Evolutionary conservation across 305 asterid genomes (phyloP), one percentile per base, ranked within the genome.

Genomic region (Fraxinus xanthoxyloides): DNA sequence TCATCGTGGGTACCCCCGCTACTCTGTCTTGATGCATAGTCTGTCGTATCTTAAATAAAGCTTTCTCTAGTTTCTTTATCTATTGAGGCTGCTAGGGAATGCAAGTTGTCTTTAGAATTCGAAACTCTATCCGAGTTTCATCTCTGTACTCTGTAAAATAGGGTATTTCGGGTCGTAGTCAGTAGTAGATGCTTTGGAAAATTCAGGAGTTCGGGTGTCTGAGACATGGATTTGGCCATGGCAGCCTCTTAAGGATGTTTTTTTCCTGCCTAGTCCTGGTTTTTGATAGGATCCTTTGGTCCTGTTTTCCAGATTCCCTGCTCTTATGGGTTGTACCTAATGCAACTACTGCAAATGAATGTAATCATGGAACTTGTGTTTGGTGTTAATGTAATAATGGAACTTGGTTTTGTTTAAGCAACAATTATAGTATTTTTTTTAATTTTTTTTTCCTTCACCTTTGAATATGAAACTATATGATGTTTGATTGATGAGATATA

Each of bases 261-360:
- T 86, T 85, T 85, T 85, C 70, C 54, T 30, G 65, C 75, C 88
- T 26, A 74, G 91, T 86, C 88, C 89, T 72, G 9, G 87, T 77
- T 85, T 90, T 89, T 82, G 70, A 28, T 82, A 76, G 90, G 92
- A 85, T 85, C 79, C 59, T 70, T 30, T 17, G 35, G 34, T 88
- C 91, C 90, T 90, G 82, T 85, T 85, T 84, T 81, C 77, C 89
- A 78, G 89, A 79, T 86, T 56, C 79, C 81, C 81, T 72, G 72
- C 46, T 77, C 79, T 65, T 86, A 26, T 67, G 74, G 43, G 76
- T 81, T 86, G 87, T 91, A 88, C 83, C 0, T 43, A 24, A 17
- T 82, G 90, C 82, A 76, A 61, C 85, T 76, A 48, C 83, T 70
- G 76, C 61, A 30, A 28, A 34, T 43, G 77, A 78, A 34, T 82